These are phyloP conservation scores for Carex sylvatica DNA, from an alignment of 202 grass and related monocot species.

Conservation along the genomic window DNA sequence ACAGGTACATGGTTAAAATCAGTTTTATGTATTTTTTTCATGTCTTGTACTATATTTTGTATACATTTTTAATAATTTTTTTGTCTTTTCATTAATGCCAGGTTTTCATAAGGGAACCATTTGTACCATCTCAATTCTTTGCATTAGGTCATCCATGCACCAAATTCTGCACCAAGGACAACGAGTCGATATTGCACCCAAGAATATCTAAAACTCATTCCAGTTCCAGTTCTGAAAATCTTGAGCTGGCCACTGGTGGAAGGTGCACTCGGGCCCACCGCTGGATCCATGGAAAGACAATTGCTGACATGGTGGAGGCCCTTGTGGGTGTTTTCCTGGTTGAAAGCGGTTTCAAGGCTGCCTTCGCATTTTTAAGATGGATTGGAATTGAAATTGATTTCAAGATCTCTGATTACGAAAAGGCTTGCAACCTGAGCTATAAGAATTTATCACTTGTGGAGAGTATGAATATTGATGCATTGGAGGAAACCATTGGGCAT, in stretches of 20 bases:
- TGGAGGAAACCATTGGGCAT: conserved; percentile 68
- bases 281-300: conserved; percentile 83
- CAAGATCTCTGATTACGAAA: conserved; percentile 51
- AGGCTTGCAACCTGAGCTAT: conserved; percentile 47
- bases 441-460: conserved; percentile 61
- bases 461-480: conserved; percentile 39
- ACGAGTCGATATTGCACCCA: conserved; percentile 48
- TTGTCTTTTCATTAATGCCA: conserved; percentile 29
- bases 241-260: neutral
- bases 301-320: conserved; percentile 87
- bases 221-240: conserved; percentile 13
- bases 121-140: conserved; percentile 84
- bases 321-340: conserved; percentile 89
- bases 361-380: conserved; percentile 82
- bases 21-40: conserved; percentile 1
- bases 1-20: conserved; percentile 54
- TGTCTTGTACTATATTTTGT: neutral
- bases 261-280: conserved; percentile 81
- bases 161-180: conserved; percentile 62
- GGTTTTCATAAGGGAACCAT: conserved; percentile 85
- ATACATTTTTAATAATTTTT: neutral
- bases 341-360: conserved; percentile 85
- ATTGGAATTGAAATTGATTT: conserved; percentile 71
- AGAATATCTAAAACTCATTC: conserved; percentile 33
- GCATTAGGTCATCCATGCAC: conserved; percentile 75